phyloP scores from a whole-genome alignment of 2,329 filamentous ascomycete genomes.

The Mycosphaerella sp. region DNA sequence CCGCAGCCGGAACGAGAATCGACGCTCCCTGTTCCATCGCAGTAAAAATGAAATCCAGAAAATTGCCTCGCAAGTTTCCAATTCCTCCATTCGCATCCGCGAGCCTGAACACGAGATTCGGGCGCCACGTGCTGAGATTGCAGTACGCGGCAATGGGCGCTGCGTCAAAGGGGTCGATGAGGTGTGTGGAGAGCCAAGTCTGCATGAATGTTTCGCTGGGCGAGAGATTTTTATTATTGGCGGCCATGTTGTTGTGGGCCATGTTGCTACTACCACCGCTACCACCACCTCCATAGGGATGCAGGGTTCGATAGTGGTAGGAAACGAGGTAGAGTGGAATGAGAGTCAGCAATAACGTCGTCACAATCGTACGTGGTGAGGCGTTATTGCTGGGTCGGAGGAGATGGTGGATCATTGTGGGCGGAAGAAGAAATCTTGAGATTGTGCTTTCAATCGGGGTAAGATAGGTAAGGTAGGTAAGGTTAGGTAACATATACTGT shows the following conservation, averaged over 20 bases:
- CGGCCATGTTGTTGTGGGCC: background rate
- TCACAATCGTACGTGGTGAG: background rate
- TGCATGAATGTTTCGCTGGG: constrained; percentile 20
- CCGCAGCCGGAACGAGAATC: constrained; percentile 25
- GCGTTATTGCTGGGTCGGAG: background rate
- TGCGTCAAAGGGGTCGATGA: constrained; percentile 24
- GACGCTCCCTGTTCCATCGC: constrained; percentile 38
- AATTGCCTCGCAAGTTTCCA: constrained; percentile 24
- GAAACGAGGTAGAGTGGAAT: constrained; percentile 24
- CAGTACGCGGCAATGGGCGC: constrained; percentile 31
- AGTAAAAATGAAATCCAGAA: constrained; percentile 13
- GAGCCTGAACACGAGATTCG: constrained; percentile 42
- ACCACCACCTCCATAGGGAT: constrained; percentile 13
- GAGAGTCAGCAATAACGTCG: constrained; percentile 11
- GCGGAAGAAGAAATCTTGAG: too few species aligned
- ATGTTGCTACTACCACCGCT: background rate
- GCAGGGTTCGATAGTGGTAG: constrained; percentile 18
- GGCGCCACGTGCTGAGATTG: constrained; percentile 35
- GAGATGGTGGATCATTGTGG: background rate
- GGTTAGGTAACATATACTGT: too few species aligned
- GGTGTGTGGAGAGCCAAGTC: constrained; percentile 25
- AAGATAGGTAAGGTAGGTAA: too few species aligned
- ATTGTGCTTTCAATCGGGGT: too few species aligned
- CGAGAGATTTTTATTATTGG: background rate
- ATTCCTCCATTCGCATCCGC: constrained; percentile 42